Base-by-base conservation (phyloP, 768 basidiomycete genomes). In the Royoungia palumana region DNA sequence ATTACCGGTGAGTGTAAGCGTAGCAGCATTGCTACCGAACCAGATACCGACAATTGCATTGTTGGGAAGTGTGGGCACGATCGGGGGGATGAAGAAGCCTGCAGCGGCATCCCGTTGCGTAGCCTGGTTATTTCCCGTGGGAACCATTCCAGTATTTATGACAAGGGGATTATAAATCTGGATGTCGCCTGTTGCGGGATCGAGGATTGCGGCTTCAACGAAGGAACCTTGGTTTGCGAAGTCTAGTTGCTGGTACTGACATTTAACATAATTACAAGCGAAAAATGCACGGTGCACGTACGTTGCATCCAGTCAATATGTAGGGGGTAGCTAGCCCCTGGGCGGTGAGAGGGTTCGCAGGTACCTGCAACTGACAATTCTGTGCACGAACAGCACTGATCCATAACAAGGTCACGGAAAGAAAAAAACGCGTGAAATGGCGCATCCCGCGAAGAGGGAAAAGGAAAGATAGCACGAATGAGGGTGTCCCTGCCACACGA, bases 151-250 rank as follows among this genome's bases (percentile, higher is more conserved):
- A 1, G 57, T 53, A 44, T 63, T 63, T 46, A 63, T 65, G 17
- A 63, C 62, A n/a, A 63, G 64, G 19, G 62, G 62, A 40, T 4
- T 62, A 21, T 63, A 63, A 12, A 65, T 64, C 24, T 65, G 54
- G 20, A 64, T 58, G 17, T 30, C 37, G 16, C 62, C 63, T 14
- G 62, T 65, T 5, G 61, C 51, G 3, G 63, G 63, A 48, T 65
- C 62, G 13, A 65, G 52, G 27, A 64, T 65, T n/a, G 55, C 63
- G 1, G 64, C 62, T 38, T 64, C 62, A 5, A 65, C 62, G 19
- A 64, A 64, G 30, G 22, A 38, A 0, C 62, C 62, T 43, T 64
- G 25, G 19, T 64, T 51, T 14, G 64, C 53, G 37, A 65, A 64
- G 35, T 64, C 50, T 2, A 65, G 3, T 64, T 64, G 62, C 62